Conservation (phyloP, 225 moss, liverwort and hornwort species). For the Lunularia cruciata region DNA sequence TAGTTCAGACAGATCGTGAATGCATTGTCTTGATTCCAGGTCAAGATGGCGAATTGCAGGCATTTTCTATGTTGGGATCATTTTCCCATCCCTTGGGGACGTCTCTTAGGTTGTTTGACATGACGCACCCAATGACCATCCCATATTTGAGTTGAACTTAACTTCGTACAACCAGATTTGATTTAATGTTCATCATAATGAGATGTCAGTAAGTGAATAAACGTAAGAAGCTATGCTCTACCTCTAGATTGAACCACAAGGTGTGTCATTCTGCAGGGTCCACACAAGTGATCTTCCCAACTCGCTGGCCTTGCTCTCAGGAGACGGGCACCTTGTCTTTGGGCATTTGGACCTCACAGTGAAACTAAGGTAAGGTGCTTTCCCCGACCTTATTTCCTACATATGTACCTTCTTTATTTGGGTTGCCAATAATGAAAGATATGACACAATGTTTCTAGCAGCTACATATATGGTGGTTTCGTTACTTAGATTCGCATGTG, state of each 20-base stretch:
- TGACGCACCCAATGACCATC: background rate
- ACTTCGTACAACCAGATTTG: background rate
- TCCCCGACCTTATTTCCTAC: background rate
- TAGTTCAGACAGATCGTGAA: conserved; percentile 38
- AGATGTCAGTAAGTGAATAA: too few relatives aligned
- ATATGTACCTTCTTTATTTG: too few relatives aligned
- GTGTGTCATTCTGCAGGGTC: conserved; percentile 43
- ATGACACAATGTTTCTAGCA: too few relatives aligned
- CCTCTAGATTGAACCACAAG: background rate
- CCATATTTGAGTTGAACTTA: background rate
- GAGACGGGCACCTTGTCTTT: conserved; percentile 44
- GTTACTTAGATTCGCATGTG: too few relatives aligned
- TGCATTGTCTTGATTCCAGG: conserved; percentile 21
- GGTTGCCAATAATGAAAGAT: too few relatives aligned
- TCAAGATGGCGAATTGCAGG: conserved; percentile 31
- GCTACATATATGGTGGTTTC: too few relatives aligned
- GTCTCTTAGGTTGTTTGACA: conserved; percentile 24
- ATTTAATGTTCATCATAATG: too few relatives aligned
- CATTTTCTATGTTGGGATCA: conserved; percentile 14
- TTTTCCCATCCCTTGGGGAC: conserved; percentile 18
- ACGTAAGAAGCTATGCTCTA: too few relatives aligned
- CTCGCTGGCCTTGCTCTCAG: conserved; percentile 45
- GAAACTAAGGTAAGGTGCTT: conserved; percentile 38
- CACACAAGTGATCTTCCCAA: conserved; percentile 55
- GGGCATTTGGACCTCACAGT: conserved; percentile 59